These are phyloP conservation scores for Cutaneotrichosporon cutaneum DNA, from an alignment of 1,284 basidiomycete species.

Conservation along the genomic window DNA sequence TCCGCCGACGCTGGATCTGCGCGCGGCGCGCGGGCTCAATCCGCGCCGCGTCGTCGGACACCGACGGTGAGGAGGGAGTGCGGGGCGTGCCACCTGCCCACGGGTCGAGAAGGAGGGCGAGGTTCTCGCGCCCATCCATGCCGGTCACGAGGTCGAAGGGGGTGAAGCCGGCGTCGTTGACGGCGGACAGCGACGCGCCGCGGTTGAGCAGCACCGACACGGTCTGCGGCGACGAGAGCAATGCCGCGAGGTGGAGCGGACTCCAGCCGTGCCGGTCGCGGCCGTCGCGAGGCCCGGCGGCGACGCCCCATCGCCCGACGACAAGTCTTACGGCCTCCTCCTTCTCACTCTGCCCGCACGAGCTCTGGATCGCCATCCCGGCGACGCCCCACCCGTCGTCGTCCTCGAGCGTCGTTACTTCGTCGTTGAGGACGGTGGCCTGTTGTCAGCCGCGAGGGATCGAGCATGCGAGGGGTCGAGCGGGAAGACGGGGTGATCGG, in stretches of 20 bases:
- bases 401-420: slow-evolving; percentile 58
- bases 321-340: slow-evolving; percentile 83
- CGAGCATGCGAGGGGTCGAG: not conserved
- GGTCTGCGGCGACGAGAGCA: slow-evolving; percentile 84
- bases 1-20: slow-evolving; percentile 55
- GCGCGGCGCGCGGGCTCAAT: slow-evolving; percentile 27
- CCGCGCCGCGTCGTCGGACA: slow-evolving; percentile 20
- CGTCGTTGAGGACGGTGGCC: slow-evolving; percentile 38
- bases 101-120: slow-evolving; percentile 68
- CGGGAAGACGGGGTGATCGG: not conserved
- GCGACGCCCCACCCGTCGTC: slow-evolving; percentile 79
- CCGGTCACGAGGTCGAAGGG: slow-evolving; percentile 80
- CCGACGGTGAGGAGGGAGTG: slow-evolving; percentile 4
- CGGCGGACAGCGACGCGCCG: slow-evolving; percentile 74
- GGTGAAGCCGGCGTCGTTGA: slow-evolving; percentile 72
- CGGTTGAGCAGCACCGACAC: slow-evolving; percentile 89
- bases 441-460: slow-evolving; percentile 19
- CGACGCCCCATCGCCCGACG: slow-evolving; percentile 67
- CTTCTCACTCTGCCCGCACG: slow-evolving; percentile 70
- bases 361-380: slow-evolving; percentile 72
- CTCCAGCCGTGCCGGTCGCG: slow-evolving; percentile 78
- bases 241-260: slow-evolving; percentile 86
- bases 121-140: slow-evolving; percentile 73
- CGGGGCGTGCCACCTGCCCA: slow-evolving; percentile 20
- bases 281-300: slow-evolving; percentile 33